Evolutionary conservation across 2,329 filamentous ascomycete genomes (phyloP), one percentile per base, ranked within the genome.

Genomic region (Trichophyton benhamiae): DNA sequence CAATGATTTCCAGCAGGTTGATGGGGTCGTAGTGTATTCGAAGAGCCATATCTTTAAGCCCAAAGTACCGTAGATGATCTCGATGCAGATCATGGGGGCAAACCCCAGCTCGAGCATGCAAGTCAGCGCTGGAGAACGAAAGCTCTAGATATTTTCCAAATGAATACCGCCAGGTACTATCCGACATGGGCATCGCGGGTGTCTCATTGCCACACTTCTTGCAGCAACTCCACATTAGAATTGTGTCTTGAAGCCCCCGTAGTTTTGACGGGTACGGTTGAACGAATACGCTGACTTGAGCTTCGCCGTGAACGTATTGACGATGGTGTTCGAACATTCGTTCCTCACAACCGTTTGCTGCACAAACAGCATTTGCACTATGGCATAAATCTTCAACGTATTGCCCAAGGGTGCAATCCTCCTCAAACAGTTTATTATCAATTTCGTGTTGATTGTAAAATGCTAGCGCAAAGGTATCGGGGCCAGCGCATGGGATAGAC

Each of bases 111-210:
- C 85, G 67, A 86, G 84, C 70, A 66, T 86, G 88, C 57, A 97
- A 77, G 42, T 89, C 87, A 48, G 84, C 87, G 69, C 91, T 92
- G 91, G 92, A 99, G 73, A 97, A 97, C 1, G 91, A 91, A 17
- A 99, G 79, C 74, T 99, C 94, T n/a, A 99, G 80, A 69, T 97
- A 99, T 74, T 99, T 99, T 9, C 90, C 94, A 69, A 99, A 95
- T 0, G 94, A 99, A 72, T 99, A 99, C 72, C 95, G 96, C 88
- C 91, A 99, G 0, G 91, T 95, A 68, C 85, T 91, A 61, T 91
- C 86, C 0, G 92, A 96, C 90, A 99, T 96, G 36, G 87, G 86
- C 66, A 89, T 88, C 57, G 91, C 86, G 44, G 90, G 88, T 0
- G 92, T 95, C 71, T 97, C 91, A 66, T 89, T 89, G 59, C 89